Evolutionary conservation across 306 rosid genomes (phyloP), one percentile per base, ranked within the genome.

Genomic region (Trifolium repens): DNA sequence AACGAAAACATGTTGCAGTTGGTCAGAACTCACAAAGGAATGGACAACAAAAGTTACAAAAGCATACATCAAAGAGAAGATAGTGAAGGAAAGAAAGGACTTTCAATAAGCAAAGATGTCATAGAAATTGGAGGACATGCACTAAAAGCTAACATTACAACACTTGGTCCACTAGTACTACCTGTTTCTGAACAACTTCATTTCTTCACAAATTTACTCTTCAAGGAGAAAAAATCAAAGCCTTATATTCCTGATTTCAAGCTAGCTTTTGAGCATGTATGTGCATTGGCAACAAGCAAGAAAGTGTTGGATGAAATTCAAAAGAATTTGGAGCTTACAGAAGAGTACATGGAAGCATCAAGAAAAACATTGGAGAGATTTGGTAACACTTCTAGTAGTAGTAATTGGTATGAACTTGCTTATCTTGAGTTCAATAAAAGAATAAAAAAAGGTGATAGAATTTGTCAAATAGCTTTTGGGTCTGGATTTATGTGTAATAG

Each of bases 361-460:
- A 78, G 89, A 78, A 86, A 80, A 80, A 90, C 96, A 1, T 54
- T 90, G 79, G 87, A 90, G 82, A 19, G 93, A 7, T 90, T 90
- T 24, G 96, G 96, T 2, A 87, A 90, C 82, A 88, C 91, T 9
- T 88, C 91, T 0, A 90, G 96, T 27, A 82, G 93, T 39, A 88
- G 93, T 57, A 74, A 80, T n/a, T 90, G 96, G 96, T 88, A 90
- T 79, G 88, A 86, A 79, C 59, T 90, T 14, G 88, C 91, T 3
- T 82, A 86, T 73, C 86, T 85, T 78, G 92, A 90, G 84, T 73
- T 79, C 9, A 80, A 72, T 11, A 66, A 83, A 3, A 85, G 66
- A 84, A 65, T 90, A 47, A 87, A 78, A 35, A 79, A 46, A 14
- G 82, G 88, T 32, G 84, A 88, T 63, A 67, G 93, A 16, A 71